A percentile compares a stretch with the other conserved stretches of the same genome.
phyloP scores from a whole-genome alignment of 192 early-diverging fungal genomes.

The Piromyces finnis region DNA sequence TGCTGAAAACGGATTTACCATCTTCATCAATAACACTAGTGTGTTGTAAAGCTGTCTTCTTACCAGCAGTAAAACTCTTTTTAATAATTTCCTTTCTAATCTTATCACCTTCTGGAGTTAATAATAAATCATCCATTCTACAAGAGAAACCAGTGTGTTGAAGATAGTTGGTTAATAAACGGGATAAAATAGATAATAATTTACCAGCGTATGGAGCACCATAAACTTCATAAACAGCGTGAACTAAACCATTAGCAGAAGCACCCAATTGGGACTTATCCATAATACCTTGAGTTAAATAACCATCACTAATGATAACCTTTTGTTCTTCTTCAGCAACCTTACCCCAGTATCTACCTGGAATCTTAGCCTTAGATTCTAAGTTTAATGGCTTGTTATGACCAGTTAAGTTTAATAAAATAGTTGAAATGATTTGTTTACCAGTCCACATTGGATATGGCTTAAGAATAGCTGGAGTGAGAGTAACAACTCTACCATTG shows the following conservation, averaged over 20 bases:
- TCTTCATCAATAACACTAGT: slow-evolving; percentile 37
- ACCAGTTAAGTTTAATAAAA: slow-evolving; percentile 79
- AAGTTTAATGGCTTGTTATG: slow-evolving; percentile 57
- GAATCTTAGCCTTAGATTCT: slow-evolving; percentile 70
- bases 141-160: slow-evolving; percentile 86
- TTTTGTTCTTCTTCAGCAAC: slow-evolving; percentile 61
- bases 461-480: slow-evolving; percentile 76
- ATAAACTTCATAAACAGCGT: slow-evolving; percentile 91
- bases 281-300: slow-evolving; percentile 78
- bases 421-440: slow-evolving; percentile 90
- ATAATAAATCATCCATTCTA: slow-evolving; percentile 92
- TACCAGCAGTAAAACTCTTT: slow-evolving; percentile 23
- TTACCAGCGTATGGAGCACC: slow-evolving; percentile 72
- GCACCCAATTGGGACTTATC: slow-evolving; percentile 98
- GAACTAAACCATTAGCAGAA: slow-evolving; percentile 75
- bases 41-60: slow-evolving; percentile 49
- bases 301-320: slow-evolving; percentile 73
- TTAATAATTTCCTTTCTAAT: slow-evolving; percentile 55
- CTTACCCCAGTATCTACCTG: slow-evolving; percentile 67
- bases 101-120: slow-evolving; percentile 65
- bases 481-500: slow-evolving; percentile 57
- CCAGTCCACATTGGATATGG: slow-evolving; percentile 87
- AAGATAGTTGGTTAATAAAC: slow-evolving; percentile 76
- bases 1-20: slow-evolving; percentile 12
- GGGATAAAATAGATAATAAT: slow-evolving; percentile 73